Conservation (phyloP, 2,329 filamentous ascomycete species). For the Aspergillus spinulosporus region DNA sequence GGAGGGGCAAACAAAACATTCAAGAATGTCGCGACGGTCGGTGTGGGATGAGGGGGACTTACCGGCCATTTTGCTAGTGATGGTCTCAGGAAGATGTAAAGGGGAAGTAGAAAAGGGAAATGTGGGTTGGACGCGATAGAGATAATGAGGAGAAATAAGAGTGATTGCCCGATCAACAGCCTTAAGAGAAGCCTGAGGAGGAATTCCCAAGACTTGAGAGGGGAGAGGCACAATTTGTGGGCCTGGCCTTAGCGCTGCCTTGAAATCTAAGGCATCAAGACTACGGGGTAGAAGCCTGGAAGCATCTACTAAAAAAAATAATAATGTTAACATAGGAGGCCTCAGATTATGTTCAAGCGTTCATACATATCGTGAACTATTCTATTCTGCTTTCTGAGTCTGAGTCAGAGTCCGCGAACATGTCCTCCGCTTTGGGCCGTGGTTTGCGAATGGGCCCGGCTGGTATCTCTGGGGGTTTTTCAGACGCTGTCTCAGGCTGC, state of each 20-base stretch:
- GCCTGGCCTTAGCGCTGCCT: conserved; percentile 14
- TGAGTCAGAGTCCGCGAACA: conserved; percentile 71
- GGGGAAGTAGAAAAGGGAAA: background rate
- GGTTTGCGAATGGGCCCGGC: conserved; percentile 50
- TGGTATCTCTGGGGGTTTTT: conserved; percentile 25
- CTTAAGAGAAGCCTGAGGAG: conserved; percentile 15
- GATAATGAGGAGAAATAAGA: conserved; percentile 15
- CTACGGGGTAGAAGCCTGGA: background rate
- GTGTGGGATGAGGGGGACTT: conserved; percentile 20
- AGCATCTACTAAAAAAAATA: background rate
- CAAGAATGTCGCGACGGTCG: background rate
- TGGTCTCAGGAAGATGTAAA: conserved; percentile 16
- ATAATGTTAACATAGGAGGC: background rate
- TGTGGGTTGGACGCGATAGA: conserved; percentile 15
- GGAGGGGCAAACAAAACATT: conserved; percentile 26
- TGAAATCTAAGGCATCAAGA: conserved; percentile 10
- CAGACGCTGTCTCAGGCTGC: conserved; percentile 10
- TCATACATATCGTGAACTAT: background rate
- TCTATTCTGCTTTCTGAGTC: conserved; percentile 52
- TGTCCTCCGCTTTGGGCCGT: conserved; percentile 75
- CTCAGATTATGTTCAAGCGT: background rate
- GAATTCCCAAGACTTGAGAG: conserved; percentile 8
- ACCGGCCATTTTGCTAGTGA: conserved; percentile 38
- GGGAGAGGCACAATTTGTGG: conserved; percentile 19
- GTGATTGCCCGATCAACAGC: conserved; percentile 13